These are phyloP conservation scores for Talaromyces marneffei DNA, from an alignment of 2,329 filamentous ascomycete genomes.

Conservation along the genomic window DNA sequence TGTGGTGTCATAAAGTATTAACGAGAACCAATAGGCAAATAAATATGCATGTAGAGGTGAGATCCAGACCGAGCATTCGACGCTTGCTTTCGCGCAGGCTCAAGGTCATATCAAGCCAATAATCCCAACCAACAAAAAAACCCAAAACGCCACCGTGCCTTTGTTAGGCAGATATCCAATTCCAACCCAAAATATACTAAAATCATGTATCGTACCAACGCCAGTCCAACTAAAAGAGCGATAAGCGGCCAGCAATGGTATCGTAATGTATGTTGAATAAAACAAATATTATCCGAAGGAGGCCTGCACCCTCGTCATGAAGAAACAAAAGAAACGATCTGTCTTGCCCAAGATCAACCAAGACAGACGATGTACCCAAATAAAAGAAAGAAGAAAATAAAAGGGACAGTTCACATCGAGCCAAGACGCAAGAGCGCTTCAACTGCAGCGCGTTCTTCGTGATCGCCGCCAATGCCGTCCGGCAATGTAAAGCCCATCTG, in stretches of 20 bases:
- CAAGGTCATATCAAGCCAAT: constrained; percentile 15
- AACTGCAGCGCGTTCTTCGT: constrained; percentile 44
- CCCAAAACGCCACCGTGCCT: constrained; percentile 14
- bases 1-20: not conserved
- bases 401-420: constrained; percentile 38
- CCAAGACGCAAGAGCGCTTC: constrained; percentile 45
- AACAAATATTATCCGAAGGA: constrained; percentile 14
- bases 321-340: constrained; percentile 3
- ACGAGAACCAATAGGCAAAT: constrained; percentile 2
- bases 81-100: constrained; percentile 17
- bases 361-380: constrained; percentile 11
- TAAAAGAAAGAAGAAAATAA: too few species aligned
- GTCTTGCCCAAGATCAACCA: constrained; percentile 2
- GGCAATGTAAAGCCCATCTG: constrained; percentile 28
- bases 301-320: constrained; percentile 8
- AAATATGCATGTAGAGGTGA: constrained; percentile 4
- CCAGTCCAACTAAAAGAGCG: constrained; percentile 5
- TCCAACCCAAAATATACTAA: not conserved
- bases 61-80: constrained; percentile 16
- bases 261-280: constrained; percentile 11
- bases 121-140: constrained; percentile 10
- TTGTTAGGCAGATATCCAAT: constrained; percentile 17
- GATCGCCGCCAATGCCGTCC: constrained; percentile 30
- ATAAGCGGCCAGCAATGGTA: constrained; percentile 2
- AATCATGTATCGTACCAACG: not conserved